phyloP scores from a whole-genome alignment of 441 rosid species.

The Corymbia calophylla region DNA sequence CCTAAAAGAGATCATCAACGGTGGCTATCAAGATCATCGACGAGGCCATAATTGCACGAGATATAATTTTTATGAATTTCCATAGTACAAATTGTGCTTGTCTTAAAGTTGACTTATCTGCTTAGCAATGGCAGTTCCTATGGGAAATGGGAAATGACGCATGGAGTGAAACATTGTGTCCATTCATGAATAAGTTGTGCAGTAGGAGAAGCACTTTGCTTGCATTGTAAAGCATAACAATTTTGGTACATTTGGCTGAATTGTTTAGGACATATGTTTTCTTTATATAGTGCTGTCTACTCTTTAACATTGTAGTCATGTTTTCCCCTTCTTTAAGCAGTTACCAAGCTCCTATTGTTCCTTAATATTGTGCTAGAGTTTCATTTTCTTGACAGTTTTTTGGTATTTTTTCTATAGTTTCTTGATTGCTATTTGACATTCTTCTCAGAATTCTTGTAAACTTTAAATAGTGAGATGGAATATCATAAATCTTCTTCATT shows the following conservation, averaged over 20 bases:
- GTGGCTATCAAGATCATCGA: not conserved
- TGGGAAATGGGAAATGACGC: not conserved
- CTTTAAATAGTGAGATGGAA: no score
- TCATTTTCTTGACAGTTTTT: no score
- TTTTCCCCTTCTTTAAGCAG: no score
- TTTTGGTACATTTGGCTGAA: not conserved
- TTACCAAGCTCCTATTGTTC: no score
- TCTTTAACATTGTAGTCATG: no score
- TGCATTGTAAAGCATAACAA: not conserved
- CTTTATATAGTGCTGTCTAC: not conserved
- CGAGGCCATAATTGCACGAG: not conserved
- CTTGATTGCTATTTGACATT: no score
- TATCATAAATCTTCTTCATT: no score
- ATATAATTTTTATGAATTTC: not conserved
- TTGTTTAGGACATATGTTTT: not conserved
- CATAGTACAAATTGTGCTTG: not conserved
- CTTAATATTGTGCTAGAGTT: no score
- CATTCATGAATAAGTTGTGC: not conserved
- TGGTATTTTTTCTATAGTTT: no score
- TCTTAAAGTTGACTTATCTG: not conserved
- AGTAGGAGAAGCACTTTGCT: not conserved
- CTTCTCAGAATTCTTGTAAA: no score
- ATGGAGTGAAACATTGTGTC: not conserved
- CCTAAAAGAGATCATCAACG: not conserved
- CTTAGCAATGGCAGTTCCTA: not conserved